phyloP scores from a whole-genome alignment of 1,284 basidiomycete species.

The Leccinum pachyderme region DNA sequence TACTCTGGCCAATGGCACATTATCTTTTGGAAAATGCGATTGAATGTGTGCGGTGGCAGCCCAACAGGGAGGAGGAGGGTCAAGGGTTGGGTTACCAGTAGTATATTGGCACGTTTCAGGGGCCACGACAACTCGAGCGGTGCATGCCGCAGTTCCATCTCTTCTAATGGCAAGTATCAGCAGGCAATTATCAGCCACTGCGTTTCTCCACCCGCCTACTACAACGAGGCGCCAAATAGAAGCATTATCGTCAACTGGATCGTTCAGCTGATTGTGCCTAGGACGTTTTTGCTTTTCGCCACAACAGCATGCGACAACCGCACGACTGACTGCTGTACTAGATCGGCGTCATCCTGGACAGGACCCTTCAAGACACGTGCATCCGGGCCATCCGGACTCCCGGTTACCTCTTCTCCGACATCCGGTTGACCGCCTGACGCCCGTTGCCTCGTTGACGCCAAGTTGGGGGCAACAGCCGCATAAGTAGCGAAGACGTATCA shows the following conservation, averaged over 20 bases:
- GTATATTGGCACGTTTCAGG: slow-evolving; percentile 21
- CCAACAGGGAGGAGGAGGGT: slow-evolving; percentile 6
- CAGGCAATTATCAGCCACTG: neutral
- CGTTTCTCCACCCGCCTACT: neutral
- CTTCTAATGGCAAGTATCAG: neutral
- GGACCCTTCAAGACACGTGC: neutral
- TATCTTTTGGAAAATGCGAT: neutral
- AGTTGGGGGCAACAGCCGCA: neutral
- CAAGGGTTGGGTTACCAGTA: slow-evolving; percentile 12
- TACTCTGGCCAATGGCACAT: neutral
- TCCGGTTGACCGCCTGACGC: neutral
- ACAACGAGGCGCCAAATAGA: neutral
- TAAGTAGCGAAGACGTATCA: neutral
- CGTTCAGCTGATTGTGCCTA: neutral
- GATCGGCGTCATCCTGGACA: neutral
- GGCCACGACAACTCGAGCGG: slow-evolving; percentile 1
- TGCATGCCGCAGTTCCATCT: slow-evolving; percentile 17
- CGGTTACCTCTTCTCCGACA: neutral
- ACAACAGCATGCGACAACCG: slow-evolving; percentile 1
- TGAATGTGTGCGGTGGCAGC: slow-evolving; percentile 15
- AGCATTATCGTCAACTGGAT: neutral
- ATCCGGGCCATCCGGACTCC: neutral
- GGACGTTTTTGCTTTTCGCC: neutral
- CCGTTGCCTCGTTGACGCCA: slow-evolving; percentile 1
- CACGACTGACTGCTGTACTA: neutral